Percentiles rank a stretch among this genome's conserved stretches.
phyloP scores from a whole-genome alignment of 805 yeast species.

The Kodamaea fukazawae region DNA sequence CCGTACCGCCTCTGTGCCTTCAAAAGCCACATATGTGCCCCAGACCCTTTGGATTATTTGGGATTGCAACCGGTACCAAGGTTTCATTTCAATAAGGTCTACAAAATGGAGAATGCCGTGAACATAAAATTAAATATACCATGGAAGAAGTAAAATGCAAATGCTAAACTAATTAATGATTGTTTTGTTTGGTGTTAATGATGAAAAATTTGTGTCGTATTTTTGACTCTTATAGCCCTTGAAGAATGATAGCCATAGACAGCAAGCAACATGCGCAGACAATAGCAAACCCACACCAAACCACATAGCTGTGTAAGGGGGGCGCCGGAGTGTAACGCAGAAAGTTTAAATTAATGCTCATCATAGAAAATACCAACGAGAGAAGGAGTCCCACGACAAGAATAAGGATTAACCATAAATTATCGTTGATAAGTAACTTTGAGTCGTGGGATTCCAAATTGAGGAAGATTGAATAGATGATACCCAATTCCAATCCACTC shows the following conservation, averaged over 20 bases:
- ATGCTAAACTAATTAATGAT: neutral
- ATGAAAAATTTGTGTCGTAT: neutral
- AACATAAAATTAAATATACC: neutral
- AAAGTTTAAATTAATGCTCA: constrained; percentile 33
- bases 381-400: constrained; percentile 32
- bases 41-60: too few species aligned
- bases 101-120: too few species aligned
- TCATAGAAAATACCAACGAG: constrained; percentile 32
- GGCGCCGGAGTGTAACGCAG: constrained; percentile 32
- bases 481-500: constrained; percentile 40
- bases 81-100: too few species aligned
- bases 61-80: too few species aligned
- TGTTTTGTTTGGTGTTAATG: neutral
- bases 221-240: constrained; percentile 3
- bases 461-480: constrained; percentile 30
- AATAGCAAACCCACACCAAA: constrained; percentile 25
- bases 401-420: constrained; percentile 30
- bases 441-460: constrained; percentile 20
- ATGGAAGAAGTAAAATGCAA: constrained; percentile 1
- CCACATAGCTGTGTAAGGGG: constrained; percentile 19
- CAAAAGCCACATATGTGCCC: too few species aligned
- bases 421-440: constrained; percentile 26
- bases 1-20: too few species aligned
- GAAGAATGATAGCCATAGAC: constrained; percentile 14
- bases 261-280: constrained; percentile 22